Evolutionary conservation across 2,329 filamentous ascomycete species (phyloP), one percentile per base, ranked within the genome.

Genomic region (Arthrobotrys sinensis): DNA sequence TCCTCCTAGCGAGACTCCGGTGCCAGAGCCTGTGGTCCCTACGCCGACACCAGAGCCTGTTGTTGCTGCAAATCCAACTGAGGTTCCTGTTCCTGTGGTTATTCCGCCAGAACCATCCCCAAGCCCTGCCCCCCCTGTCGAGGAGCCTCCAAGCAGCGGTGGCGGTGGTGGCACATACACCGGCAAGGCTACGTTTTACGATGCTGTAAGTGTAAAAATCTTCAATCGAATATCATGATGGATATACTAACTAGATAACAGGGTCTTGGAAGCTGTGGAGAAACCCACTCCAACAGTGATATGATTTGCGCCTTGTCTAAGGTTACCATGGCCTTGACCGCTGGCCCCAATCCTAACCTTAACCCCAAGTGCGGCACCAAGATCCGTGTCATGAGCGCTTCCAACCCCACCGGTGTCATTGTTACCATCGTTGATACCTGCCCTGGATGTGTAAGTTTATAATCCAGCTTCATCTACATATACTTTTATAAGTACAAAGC

Each of bases 61-160:
- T 46, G 36, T 82, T 14, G 84, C 84, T 60, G 82, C 86, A 68
- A 81, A 84, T 43, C 85, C 85, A 19, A 34, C 45, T 14, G 43
- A 52, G 10, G 36, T 21, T 12, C 57, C 64, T 2, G n/a, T 34
- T 10, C 43, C 52, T 4, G 55, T 48, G 2, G 57, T 64, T 32
- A 34, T 46, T 80, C 86, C 86, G 79, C 80, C 84, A 34, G 81
- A 82, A 46, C 85, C 85, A 10, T 85, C 84, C 48, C 50, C 55
- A 40, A 43, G 34, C 55, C 36, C 55, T 43, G 12, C n/a, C 71
- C 73, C 68, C 36, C 45, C 62, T 76, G 65, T 19, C 24, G 45
- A 50, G 16, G 24, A 45, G 24, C 16, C 8, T 28, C 68, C 48
- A 19, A 48, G 19, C 24, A 40, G 46, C 8, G 45, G 55, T 19